Conservation (phyloP, 106 monocot species). For the Cymbidium sinense region DNA sequence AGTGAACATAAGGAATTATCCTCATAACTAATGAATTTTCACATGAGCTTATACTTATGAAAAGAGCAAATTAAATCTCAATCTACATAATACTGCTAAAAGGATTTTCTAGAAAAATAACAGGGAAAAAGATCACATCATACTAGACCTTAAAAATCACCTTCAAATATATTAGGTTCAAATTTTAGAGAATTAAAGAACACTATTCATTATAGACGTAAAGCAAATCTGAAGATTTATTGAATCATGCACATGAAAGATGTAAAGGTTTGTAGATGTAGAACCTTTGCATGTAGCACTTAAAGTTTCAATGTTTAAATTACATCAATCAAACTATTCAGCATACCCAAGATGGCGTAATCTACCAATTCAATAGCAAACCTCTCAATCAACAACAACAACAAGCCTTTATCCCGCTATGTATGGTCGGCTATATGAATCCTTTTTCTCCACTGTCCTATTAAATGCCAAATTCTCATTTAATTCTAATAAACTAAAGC, state of each 20-base stretch:
- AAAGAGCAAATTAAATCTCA: not conserved
- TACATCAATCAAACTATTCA: not conserved
- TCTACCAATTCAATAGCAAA: not conserved
- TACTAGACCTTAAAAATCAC: not conserved
- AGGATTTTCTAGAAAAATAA: not conserved
- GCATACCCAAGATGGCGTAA: not conserved
- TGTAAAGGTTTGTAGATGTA: not conserved
- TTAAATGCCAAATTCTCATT: too few relatives aligned
- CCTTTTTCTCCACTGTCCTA: too few relatives aligned
- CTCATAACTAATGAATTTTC: not conserved
- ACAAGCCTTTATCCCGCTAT: too few relatives aligned
- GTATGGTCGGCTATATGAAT: too few relatives aligned
- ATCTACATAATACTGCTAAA: not conserved
- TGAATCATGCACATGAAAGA: not conserved
- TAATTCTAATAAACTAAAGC: too few relatives aligned
- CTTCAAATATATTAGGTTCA: not conserved
- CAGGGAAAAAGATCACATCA: not conserved
- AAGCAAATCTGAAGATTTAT: not conserved
- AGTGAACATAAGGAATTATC: constrained; percentile 1
- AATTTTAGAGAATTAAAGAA: not conserved
- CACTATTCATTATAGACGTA: not conserved
- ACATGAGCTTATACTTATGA: not conserved
- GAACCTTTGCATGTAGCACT: not conserved
- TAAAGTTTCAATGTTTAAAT: not conserved
- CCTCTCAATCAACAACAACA: not conserved